Base-by-base conservation (phyloP, 441 rosid genomes). In the Erodium texanum region DNA sequence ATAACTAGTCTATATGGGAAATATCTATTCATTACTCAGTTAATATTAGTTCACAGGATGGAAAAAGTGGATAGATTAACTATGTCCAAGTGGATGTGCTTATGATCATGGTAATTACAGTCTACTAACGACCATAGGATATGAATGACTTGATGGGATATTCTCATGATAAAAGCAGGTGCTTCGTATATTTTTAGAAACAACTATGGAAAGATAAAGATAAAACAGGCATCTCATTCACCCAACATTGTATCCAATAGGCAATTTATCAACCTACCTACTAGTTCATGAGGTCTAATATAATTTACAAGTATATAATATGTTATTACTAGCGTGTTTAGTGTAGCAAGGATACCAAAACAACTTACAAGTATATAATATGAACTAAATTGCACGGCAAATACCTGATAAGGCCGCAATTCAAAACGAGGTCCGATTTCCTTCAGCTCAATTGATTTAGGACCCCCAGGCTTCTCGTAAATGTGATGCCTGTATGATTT, bases 351-450 rank as follows among this genome's bases (percentile, higher is more conserved):
- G 36, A 8, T 0, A 34, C 36, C 43, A 20, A 14, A n/a, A 43
- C 69, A 72, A 43, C 20, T 8, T n/a, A 5, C 1, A 4, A 27
- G 29, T 27, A 4, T 70, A 71, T 3, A 23, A 29, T n/a, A n/a
- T 65, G 5, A 29, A 59, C 50, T 29, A 3, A 16, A 29, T 34
- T 59, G 16, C 41, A 22, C 23, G 32, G 64, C 27, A 66, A n/a
- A 64, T 82, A 94, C 97, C 91, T 89, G 88, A 82, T 89, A 92
- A 22, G 86, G 92, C 62, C 86, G 86, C 84, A 91, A 74, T 76
- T 94, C 99, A 68, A 92, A 94, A 20, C 97, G 81, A 27, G 98
- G 99, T 73, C 99, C 99, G 24, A 89, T 77, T 70, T 92, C 98
- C 80, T 82, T 84, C 66, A 94, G 89, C 77, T 87, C 97, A 27